These are phyloP conservation scores for Raphanus hybrid DNA, from an alignment of 441 rosid species.

Conservation along the genomic window DNA sequence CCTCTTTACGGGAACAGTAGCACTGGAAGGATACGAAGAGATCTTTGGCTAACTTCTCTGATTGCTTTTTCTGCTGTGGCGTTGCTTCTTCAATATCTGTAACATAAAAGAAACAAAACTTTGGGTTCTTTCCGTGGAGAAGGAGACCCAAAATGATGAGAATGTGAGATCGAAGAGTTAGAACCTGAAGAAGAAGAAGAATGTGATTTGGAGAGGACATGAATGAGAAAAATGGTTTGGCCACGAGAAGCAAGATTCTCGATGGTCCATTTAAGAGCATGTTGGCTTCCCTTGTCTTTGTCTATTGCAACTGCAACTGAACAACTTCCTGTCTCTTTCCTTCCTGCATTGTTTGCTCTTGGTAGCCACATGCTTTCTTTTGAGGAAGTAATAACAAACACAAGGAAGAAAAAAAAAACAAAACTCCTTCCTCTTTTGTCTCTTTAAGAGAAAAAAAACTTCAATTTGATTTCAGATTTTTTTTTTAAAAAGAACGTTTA, in stretches of 20 bases:
- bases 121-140: not conserved
- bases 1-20: constrained; percentile 86
- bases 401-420: not conserved
- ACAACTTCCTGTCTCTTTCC: constrained; percentile 49
- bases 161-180: not conserved
- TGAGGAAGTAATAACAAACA: not conserved
- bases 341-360: constrained; percentile 34
- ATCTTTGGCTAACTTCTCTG: constrained; percentile 59
- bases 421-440: not conserved
- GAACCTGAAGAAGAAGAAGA: constrained; percentile 30
- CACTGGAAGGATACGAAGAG: constrained; percentile 77
- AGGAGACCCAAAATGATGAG: not conserved
- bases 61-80: constrained; percentile 39
- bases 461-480: not conserved
- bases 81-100: constrained; percentile 32
- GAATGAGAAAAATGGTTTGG: constrained; percentile 67
- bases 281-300: constrained; percentile 75
- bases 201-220: constrained; percentile 48
- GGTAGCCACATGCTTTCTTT: constrained; percentile 55
- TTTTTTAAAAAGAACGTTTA: not conserved
- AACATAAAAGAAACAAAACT: not conserved
- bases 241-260: constrained; percentile 67
- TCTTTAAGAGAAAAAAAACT: not conserved
- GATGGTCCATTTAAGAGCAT: constrained; percentile 80
- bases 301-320: constrained; percentile 83